These are phyloP conservation scores for Mycena latifolia DNA, from an alignment of 768 basidiomycete species.

Conservation along the genomic window DNA sequence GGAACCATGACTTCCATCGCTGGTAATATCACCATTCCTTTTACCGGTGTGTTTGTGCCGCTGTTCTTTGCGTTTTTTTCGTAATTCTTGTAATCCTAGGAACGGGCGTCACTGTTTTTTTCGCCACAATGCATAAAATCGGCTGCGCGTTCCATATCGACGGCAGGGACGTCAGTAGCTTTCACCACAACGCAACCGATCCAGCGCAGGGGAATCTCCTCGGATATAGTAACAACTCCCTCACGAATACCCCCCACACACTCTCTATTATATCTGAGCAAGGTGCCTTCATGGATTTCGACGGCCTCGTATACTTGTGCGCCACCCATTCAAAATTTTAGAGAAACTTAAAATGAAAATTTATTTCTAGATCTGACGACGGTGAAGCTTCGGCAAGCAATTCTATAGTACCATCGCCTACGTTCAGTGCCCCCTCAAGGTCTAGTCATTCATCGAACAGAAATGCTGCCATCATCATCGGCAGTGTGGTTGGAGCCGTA, in stretches of 20 bases:
- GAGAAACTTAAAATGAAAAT: too few species aligned
- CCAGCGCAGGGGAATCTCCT: not conserved
- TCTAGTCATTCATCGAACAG: too few species aligned
- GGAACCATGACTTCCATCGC: conserved; percentile 7
- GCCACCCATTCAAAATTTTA: too few species aligned
- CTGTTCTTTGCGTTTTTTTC: not conserved
- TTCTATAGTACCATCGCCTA: too few species aligned
- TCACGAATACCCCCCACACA: not conserved
- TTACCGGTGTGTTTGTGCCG: not conserved
- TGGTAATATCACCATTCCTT: not conserved
- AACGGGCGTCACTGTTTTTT: not conserved
- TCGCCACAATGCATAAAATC: not conserved
- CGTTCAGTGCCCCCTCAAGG: too few species aligned
- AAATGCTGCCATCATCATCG: too few species aligned
- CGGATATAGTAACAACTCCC: not conserved
- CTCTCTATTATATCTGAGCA: not conserved
- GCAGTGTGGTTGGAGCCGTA: too few species aligned
- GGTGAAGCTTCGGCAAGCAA: too few species aligned
- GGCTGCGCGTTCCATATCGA: not conserved
- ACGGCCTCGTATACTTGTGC: not conserved
- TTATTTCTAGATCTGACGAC: too few species aligned
- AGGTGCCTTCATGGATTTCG: not conserved
- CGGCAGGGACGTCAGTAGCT: not conserved
- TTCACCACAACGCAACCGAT: not conserved
- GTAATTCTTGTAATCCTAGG: not conserved